Conservation (phyloP, 805 yeast species). For the Kodamaea nitidulidarum region DNA sequence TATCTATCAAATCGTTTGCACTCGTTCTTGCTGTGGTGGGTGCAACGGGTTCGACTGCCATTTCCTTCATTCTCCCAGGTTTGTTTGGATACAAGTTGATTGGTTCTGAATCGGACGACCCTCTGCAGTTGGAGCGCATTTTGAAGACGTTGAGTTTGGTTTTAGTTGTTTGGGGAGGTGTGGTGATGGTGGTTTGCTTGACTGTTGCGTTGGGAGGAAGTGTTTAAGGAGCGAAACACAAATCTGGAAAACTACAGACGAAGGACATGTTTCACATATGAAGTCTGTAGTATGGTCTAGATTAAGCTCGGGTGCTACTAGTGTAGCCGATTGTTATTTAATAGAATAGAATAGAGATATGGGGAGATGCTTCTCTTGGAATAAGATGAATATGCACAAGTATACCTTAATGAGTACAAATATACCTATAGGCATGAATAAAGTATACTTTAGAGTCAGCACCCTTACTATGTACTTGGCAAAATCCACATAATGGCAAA, state of each 20-base stretch:
- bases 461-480: no score
- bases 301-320: no score
- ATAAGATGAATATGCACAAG: slow-evolving; percentile 30
- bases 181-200: slow-evolving; percentile 66
- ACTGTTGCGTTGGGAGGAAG: slow-evolving; percentile 15
- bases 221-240: no score
- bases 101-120: slow-evolving; percentile 38
- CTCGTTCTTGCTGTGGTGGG: slow-evolving; percentile 84
- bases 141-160: slow-evolving; percentile 49
- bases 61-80: slow-evolving; percentile 88
- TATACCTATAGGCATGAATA: no score
- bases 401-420: no score
- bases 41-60: slow-evolving; percentile 88
- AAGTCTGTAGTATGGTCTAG: no score
- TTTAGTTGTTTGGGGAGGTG: slow-evolving; percentile 63
- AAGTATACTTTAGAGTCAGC: no score
- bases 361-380: slow-evolving; percentile 44
- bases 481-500: no score
- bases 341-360: no score
- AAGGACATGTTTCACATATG: no score
- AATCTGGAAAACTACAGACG: no score
- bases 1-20: slow-evolving; percentile 68
- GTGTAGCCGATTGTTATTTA: no score
- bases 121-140: slow-evolving; percentile 24
- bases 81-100: slow-evolving; percentile 74